phyloP scores from a whole-genome alignment of 1,284 basidiomycete genomes.

The Sporisorium scitamineum region DNA sequence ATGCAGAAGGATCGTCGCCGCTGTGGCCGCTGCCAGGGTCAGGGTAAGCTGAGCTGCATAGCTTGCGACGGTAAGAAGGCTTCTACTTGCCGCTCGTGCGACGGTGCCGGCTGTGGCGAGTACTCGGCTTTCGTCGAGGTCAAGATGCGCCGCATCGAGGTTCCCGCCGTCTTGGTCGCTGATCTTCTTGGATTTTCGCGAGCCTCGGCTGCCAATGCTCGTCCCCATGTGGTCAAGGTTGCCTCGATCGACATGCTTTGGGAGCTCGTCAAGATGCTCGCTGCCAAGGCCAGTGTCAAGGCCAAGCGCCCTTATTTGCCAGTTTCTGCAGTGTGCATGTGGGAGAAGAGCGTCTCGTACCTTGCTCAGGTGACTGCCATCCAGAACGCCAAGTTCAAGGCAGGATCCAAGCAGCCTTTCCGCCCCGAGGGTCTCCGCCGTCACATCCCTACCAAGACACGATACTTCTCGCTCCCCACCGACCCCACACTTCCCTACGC shows the following conservation, averaged over 20 bases:
- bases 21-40: conserved; percentile 55
- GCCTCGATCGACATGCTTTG: conserved; percentile 52
- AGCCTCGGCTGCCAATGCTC: conserved; percentile 18
- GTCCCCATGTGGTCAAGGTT: conserved; percentile 30
- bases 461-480: conserved; percentile 48
- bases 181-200: conserved; percentile 33
- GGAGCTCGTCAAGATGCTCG: conserved; percentile 51
- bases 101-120: conserved; percentile 45
- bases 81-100: conserved; percentile 47
- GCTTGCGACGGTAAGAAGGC: conserved; percentile 48
- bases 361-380: conserved; percentile 45
- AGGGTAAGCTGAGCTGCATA: conserved; percentile 47
- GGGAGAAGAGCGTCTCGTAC: conserved; percentile 49
- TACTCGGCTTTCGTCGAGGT: conserved; percentile 55
- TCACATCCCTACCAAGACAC: conserved; percentile 33
- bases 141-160: conserved; percentile 54
- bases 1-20: conserved; percentile 50
- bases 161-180: conserved; percentile 55
- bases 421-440: conserved; percentile 26
- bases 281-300: conserved; percentile 39
- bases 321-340: conserved; percentile 52
- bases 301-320: conserved; percentile 50
- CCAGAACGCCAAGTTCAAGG: conserved; percentile 48
- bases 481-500: conserved; percentile 37
- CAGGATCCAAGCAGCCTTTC: conserved; percentile 37